Conservation (phyloP, 768 basidiomycete genomes). For the Mycena haematopus region DNA sequence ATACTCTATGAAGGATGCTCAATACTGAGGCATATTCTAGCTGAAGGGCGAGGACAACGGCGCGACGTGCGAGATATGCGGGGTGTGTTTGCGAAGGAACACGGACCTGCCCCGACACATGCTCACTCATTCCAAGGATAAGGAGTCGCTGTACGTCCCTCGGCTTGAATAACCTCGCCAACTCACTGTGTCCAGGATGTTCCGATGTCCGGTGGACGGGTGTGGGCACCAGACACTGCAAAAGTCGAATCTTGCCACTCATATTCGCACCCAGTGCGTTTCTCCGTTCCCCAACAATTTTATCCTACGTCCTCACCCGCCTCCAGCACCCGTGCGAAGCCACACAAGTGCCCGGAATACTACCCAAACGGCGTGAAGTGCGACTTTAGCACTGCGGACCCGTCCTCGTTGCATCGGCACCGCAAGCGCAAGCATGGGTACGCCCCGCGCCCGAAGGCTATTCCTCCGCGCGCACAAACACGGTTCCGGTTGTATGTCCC, state of each 20-base stretch:
- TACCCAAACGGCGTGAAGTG: slow-evolving; percentile 10
- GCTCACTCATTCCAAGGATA: slow-evolving; percentile 32
- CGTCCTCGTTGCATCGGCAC: slow-evolving; percentile 27
- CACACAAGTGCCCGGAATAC: slow-evolving; percentile 28
- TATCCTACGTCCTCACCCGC: background rate
- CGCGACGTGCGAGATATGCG: slow-evolving; percentile 30
- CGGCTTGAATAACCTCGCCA: background rate
- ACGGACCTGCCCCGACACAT: slow-evolving; percentile 39
- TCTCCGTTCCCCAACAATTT: background rate
- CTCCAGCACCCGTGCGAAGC: slow-evolving; percentile 29
- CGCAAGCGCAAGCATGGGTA: slow-evolving; percentile 29
- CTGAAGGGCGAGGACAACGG: slow-evolving; percentile 19
- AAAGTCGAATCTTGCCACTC: slow-evolving; percentile 35
- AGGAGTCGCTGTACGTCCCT: slow-evolving; percentile 33
- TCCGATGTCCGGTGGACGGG: slow-evolving; percentile 29
- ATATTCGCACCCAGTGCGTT: slow-evolving; percentile 40
- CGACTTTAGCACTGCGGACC: slow-evolving; percentile 24
- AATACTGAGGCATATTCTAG: background rate
- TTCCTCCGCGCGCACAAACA: background rate
- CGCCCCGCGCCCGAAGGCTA: slow-evolving; percentile 15
- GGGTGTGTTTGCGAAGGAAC: slow-evolving; percentile 29
- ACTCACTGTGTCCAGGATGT: slow-evolving; percentile 31
- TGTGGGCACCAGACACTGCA: slow-evolving; percentile 36
- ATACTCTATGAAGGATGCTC: background rate
- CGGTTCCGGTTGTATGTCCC: background rate